Evolutionary conservation across 768 basidiomycete genomes (phyloP).

Genomic region (Amanita rimosa): DNA sequence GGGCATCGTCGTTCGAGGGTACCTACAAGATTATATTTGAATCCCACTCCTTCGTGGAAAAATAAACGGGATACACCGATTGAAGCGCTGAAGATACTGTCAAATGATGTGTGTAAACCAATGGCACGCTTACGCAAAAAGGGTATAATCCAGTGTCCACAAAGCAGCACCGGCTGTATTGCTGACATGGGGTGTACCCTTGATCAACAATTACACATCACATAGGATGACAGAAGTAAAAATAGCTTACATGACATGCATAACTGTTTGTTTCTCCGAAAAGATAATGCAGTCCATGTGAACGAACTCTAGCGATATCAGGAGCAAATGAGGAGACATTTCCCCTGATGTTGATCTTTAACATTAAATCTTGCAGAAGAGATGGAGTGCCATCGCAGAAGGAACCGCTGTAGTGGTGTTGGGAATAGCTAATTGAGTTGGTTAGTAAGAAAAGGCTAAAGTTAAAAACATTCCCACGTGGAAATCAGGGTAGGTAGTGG

Average conservation of each 20-base stretch:
- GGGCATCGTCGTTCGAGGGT: not conserved
- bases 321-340: conserved; percentile 42
- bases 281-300: conserved; percentile 40
- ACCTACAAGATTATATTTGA: conserved; percentile 55
- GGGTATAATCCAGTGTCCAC: conserved; percentile 56
- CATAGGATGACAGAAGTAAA: not conserved
- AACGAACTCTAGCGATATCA: conserved; percentile 41
- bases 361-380: conserved; percentile 54
- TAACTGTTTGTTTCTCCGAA: conserved; percentile 55
- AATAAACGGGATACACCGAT: conserved; percentile 42
- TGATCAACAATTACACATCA: not conserved
- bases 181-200: conserved; percentile 46
- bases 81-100: conserved; percentile 21
- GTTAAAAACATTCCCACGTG: conserved; percentile 24
- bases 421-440: conserved; percentile 32
- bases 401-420: conserved; percentile 48
- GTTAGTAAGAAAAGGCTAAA: not conserved
- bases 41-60: conserved; percentile 62
- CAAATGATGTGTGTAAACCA: not conserved
- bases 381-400: conserved; percentile 46
- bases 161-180: conserved; percentile 62
- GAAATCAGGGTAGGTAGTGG: conserved; percentile 42
- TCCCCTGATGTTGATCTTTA: conserved; percentile 41
- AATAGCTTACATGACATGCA: conserved; percentile 25
- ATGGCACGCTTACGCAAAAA: conserved; percentile 31